Percentiles rank a stretch among this genome's conserved stretches.
phyloP scores from a whole-genome alignment of 257 asterid species.

The Nicotiana sylvestris region DNA sequence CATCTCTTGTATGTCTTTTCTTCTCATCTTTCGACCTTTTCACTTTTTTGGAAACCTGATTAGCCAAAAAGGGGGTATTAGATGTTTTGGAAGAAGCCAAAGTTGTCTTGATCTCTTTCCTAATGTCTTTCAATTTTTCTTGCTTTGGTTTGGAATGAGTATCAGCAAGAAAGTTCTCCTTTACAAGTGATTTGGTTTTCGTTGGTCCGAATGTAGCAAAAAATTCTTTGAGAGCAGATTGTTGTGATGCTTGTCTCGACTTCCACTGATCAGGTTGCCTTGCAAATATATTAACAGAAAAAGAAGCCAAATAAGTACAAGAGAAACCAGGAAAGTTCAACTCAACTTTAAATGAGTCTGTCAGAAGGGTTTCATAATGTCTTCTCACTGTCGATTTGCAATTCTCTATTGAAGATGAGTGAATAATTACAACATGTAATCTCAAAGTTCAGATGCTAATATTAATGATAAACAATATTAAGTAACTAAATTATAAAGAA shows the following conservation, averaged over 20 bases:
- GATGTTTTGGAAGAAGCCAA: conserved; percentile 35
- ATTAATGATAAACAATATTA: not conserved
- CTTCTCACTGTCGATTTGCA: not conserved
- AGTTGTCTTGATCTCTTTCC: conserved; percentile 60
- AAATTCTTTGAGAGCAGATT: conserved; percentile 65
- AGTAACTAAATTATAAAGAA: not conserved
- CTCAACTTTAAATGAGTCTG: not conserved
- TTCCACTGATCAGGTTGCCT: conserved; percentile 38
- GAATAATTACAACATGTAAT: not conserved
- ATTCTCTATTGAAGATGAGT: not conserved
- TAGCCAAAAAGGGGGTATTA: conserved; percentile 62
- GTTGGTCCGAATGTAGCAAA: conserved; percentile 65
- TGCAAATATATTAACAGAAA: conserved; percentile 43
- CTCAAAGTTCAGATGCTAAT: conserved; percentile 5
- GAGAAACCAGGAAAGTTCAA: not conserved
- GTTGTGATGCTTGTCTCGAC: conserved; percentile 50
- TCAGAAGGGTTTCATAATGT: not conserved
- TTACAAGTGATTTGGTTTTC: conserved; percentile 42
- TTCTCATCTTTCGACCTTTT: not conserved
- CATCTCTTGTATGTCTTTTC: conserved; percentile 22
- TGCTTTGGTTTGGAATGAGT: conserved; percentile 43
- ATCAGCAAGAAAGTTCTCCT: conserved; percentile 54
- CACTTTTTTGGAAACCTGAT: conserved; percentile 38
- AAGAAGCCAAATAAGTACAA: not conserved
- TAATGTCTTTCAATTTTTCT: conserved; percentile 20